These are phyloP conservation scores for Daldinia eschscholtzii DNA, from an alignment of 2,329 filamentous ascomycete species.

Conservation along the genomic window DNA sequence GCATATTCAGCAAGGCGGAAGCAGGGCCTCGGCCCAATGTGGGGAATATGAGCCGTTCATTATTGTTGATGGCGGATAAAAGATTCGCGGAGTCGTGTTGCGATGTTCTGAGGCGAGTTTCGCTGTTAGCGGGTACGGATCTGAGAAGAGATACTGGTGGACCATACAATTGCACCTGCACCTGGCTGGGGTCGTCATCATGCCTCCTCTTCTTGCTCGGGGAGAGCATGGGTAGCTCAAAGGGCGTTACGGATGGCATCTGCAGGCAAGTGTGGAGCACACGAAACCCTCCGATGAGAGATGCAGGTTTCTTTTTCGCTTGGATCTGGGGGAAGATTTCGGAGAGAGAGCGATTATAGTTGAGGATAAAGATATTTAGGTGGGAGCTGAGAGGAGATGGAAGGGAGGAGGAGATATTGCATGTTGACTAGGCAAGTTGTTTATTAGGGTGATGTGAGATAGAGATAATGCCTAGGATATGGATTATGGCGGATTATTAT, in stretches of 20 bases:
- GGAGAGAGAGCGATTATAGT: slow-evolving; percentile 5
- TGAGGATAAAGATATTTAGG: slow-evolving; percentile 8
- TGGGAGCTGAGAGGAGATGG: slow-evolving; percentile 17
- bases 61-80: slow-evolving; percentile 46
- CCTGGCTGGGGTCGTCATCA: slow-evolving; percentile 50
- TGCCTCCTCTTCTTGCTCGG: slow-evolving; percentile 56
- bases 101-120: slow-evolving; percentile 36
- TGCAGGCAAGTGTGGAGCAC: slow-evolving; percentile 18
- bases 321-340: background rate
- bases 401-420: slow-evolving; percentile 22
- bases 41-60: slow-evolving; percentile 46
- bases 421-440: slow-evolving; percentile 25
- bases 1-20: slow-evolving; percentile 40
- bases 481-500: slow-evolving; percentile 4
- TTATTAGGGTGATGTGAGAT: slow-evolving; percentile 37
- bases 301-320: slow-evolving; percentile 1
- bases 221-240: slow-evolving; percentile 49
- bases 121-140: slow-evolving; percentile 42
- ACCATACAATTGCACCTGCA: slow-evolving; percentile 49
- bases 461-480: slow-evolving; percentile 1
- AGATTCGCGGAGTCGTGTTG: slow-evolving; percentile 42
- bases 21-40: slow-evolving; percentile 25
- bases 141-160: slow-evolving; percentile 27
- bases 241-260: slow-evolving; percentile 56
- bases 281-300: background rate